Evolutionary conservation across 1,284 basidiomycete species (phyloP).

Genomic region (Chondrostereum purpureum): DNA sequence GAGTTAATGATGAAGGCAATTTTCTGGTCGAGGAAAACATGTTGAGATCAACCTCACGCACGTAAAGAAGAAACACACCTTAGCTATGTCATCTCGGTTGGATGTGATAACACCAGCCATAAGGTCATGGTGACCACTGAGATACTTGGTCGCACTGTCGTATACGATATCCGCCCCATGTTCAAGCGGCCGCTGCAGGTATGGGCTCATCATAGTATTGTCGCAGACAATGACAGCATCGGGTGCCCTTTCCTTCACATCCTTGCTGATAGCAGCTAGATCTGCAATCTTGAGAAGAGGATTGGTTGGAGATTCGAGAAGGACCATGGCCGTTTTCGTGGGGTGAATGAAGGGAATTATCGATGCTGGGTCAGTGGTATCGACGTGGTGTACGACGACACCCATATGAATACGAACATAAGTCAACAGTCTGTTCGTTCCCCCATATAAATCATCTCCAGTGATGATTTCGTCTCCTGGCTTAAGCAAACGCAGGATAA

Average conservation of each 20-base stretch:
- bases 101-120: constrained; percentile 97
- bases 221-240: constrained; percentile 89
- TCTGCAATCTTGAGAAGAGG: constrained; percentile 96
- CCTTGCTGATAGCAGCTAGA: constrained; percentile 71
- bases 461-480: constrained; percentile 94
- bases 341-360: constrained; percentile 62
- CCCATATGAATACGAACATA: constrained; percentile 87
- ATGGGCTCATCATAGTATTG: constrained; percentile 99
- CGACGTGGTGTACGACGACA: constrained; percentile 89
- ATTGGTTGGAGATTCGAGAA: constrained; percentile 97
- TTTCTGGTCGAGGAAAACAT: constrained; percentile 37
- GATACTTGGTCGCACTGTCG: constrained; percentile 97
- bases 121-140: constrained; percentile 97
- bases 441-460: constrained; percentile 96
- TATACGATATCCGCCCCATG: constrained; percentile 97
- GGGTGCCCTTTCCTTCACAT: constrained; percentile 78
- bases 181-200: constrained; percentile 92
- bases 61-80: constrained; percentile 40
- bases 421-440: constrained; percentile 92
- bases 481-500: constrained; percentile 90
- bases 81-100: constrained; percentile 85
- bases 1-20: constrained; percentile 92
- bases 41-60: constrained; percentile 8
- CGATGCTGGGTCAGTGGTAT: constrained; percentile 75
- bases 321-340: constrained; percentile 83